Conservation (phyloP, 106 monocot species). For the Dioscorea dumetorum region DNA sequence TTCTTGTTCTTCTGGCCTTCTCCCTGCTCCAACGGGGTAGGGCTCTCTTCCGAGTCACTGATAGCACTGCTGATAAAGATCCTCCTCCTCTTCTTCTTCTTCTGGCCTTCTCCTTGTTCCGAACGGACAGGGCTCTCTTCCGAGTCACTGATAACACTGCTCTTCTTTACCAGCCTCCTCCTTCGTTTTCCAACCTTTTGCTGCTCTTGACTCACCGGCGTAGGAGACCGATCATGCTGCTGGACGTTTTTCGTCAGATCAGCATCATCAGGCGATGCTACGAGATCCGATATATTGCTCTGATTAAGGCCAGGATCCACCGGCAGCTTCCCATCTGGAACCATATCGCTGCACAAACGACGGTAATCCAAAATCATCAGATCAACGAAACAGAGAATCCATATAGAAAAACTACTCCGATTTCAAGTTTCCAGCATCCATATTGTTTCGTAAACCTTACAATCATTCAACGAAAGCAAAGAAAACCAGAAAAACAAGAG, state of each 20-base stretch:
- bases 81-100: no score
- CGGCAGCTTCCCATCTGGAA: constrained; percentile 80
- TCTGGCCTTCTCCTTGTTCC: constrained; percentile 51
- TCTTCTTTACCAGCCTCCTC: constrained; percentile 77
- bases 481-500: no score
- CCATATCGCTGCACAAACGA: constrained; percentile 38
- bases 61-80: no score
- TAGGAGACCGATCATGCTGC: constrained; percentile 65
- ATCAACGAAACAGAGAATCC: no score
- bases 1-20: no score
- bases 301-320: constrained; percentile 62
- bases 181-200: constrained; percentile 52
- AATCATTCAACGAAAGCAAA: no score
- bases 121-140: constrained; percentile 7
- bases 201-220: constrained; percentile 37
- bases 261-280: constrained; percentile 27
- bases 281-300: constrained; percentile 21
- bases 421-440: no score
- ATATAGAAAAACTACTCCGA: no score
- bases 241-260: constrained; percentile 36
- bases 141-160: constrained; percentile 1
- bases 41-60: no score
- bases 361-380: no score
- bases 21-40: no score
- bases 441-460: no score